Base-by-base conservation (phyloP, 352 stramenopile genomes). In the Phytophthora chlamydospora region DNA sequence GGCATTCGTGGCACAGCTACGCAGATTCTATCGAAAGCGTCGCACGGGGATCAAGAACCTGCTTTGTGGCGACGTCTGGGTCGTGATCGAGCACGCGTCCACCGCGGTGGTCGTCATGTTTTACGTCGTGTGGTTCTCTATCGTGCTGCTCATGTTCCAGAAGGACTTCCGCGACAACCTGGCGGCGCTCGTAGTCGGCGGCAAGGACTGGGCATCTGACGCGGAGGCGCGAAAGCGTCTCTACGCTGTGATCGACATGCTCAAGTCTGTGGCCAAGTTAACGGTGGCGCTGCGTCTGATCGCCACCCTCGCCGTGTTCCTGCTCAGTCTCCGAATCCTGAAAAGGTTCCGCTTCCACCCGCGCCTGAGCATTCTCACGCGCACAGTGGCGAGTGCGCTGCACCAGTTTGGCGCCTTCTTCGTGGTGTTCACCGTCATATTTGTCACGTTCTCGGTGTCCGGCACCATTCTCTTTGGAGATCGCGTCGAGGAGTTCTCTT, bases 401-500 rank as follows among this genome's bases (percentile, higher is more conserved):
- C 57, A 78, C 45, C 69, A 83, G 17, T 86, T 90, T 19, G 55
- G 52, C 0, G 74, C 66, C 3, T 86, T 90, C 48, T 84, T 83
- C 55, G 58, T 81, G 16, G 75, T 88, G 0, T 90, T 88, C 40
- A 52, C 79, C 21, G 68, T 90, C 19, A 76, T 88, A 32, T 80
- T 86, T 32, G 45, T 86, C 21, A 83, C 71, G 8, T 90, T 86
- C 49, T 51, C 75, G 5, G 57, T 80, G 8, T 77, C 72, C 7
- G 80, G 78, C 2, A 74, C 62, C 1, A 47, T 88, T 42, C 58
- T 90, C 3, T 90, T 90, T n/a, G 80, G 80, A 2, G 74, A 83
- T 27, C 72, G 78, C 11, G 74, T 87, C 2, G 58, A 73, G 11
- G 53, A 57, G 2, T 90, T 90, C 44, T 72, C 73, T 1, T 82